Conservation (phyloP, 768 basidiomycete species). For the Boletus tylopilopsis region DNA sequence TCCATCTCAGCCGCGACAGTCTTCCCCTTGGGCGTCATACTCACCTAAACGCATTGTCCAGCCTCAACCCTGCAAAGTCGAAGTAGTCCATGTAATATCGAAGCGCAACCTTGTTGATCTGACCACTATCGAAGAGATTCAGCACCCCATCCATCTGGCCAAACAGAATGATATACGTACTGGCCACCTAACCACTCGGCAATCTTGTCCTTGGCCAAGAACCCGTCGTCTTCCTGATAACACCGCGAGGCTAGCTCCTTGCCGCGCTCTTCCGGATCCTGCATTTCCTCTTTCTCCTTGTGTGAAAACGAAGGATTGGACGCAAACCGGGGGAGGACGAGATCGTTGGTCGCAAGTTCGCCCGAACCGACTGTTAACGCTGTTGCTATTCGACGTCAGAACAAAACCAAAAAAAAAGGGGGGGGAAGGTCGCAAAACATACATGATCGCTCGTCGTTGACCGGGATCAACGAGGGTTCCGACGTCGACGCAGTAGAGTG, state of each 20-base stretch:
- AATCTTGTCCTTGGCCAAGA: slow-evolving; percentile 80
- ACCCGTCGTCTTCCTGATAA: slow-evolving; percentile 83
- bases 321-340: slow-evolving; percentile 42
- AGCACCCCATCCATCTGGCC: not conserved
- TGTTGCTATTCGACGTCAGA: slow-evolving; percentile 10
- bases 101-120: slow-evolving; percentile 70
- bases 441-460: slow-evolving; percentile 50
- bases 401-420: slow-evolving; percentile 3
- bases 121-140: slow-evolving; percentile 45
- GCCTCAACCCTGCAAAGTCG: slow-evolving; percentile 76
- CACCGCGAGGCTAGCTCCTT: slow-evolving; percentile 73
- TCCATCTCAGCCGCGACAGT: not conserved
- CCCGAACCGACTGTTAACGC: slow-evolving; percentile 39
- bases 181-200: slow-evolving; percentile 93
- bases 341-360: slow-evolving; percentile 53
- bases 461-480: slow-evolving; percentile 72
- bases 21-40: slow-evolving; percentile 8
- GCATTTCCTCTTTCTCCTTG: slow-evolving; percentile 54
- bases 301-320: slow-evolving; percentile 35
- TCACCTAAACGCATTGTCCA: slow-evolving; percentile 90
- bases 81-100: slow-evolving; percentile 84
- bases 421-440: slow-evolving; percentile 28
- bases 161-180: slow-evolving; percentile 51
- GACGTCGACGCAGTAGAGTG: slow-evolving; percentile 74
- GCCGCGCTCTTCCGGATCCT: slow-evolving; percentile 60